Percentiles rank a stretch among this genome's conserved stretches.
phyloP scores from a whole-genome alignment of 371 early-diverging fungal genomes.

The Umbelopsis sp. region DNA sequence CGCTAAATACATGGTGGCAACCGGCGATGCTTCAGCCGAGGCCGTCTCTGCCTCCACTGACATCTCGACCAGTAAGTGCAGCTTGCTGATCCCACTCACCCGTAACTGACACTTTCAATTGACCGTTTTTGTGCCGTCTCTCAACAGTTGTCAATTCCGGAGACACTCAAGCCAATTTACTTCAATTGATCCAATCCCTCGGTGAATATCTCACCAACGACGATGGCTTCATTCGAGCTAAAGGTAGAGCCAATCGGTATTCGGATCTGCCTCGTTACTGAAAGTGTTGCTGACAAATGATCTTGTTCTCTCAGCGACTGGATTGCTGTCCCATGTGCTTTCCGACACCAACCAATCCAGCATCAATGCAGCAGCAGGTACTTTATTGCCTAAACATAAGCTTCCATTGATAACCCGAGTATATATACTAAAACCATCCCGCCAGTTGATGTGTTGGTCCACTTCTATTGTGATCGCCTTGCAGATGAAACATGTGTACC shows the following conservation, averaged over 20 bases:
- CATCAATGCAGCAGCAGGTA: conserved; percentile 54
- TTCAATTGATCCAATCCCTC: conserved; percentile 79
- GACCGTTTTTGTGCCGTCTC: neutral
- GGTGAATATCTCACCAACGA: conserved; percentile 81
- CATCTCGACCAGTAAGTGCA: conserved; percentile 34
- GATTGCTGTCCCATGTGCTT: conserved; percentile 57
- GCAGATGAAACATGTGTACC: conserved; percentile 77
- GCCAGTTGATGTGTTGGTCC: conserved; percentile 67
- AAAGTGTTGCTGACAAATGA: neutral
- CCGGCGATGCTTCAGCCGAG: conserved; percentile 36
- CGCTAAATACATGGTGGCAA: conserved; percentile 51
- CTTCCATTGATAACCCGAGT: neutral
- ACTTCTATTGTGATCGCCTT: conserved; percentile 79
- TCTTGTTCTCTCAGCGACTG: conserved; percentile 40
- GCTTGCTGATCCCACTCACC: too few relatives aligned
- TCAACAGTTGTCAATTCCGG: conserved; percentile 40
- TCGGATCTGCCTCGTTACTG: neutral
- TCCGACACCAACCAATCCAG: conserved; percentile 37
- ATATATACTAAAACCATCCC: neutral
- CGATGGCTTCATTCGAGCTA: conserved; percentile 83
- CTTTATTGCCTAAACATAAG: neutral
- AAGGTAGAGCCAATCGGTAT: conserved; percentile 58
- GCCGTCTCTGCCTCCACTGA: conserved; percentile 31
- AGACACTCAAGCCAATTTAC: conserved; percentile 44
- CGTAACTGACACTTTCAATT: neutral